These are phyloP conservation scores for Angomonas desouzai DNA, from an alignment of 208 protist species.

Conservation along the genomic window DNA sequence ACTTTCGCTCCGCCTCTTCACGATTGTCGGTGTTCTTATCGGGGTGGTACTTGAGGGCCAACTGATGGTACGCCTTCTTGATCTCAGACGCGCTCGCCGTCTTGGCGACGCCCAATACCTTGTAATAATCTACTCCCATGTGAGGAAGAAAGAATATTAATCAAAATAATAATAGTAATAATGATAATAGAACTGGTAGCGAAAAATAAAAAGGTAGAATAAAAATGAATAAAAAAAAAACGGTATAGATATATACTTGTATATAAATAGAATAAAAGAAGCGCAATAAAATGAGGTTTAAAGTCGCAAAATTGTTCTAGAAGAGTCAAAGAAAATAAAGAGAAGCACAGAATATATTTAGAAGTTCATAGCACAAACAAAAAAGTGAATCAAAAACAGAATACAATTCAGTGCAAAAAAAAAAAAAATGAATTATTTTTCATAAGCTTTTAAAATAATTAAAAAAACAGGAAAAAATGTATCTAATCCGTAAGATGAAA, in stretches of 20 bases:
- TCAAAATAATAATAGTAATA: neutral
- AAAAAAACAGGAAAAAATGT: too few species aligned
- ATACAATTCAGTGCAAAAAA: too few species aligned
- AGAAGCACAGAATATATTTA: neutral
- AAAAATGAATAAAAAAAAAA: slow-evolving; percentile 17
- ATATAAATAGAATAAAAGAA: too few species aligned
- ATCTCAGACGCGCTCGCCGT: slow-evolving; percentile 80
- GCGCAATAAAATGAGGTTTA: neutral
- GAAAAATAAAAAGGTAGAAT: slow-evolving; percentile 20
- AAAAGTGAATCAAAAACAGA: too few species aligned
- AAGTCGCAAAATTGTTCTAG: slow-evolving; percentile 22
- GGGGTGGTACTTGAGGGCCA: slow-evolving; percentile 91
- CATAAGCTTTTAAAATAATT: too few species aligned
- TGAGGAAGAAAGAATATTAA: neutral
- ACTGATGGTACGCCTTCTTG: slow-evolving; percentile 89
- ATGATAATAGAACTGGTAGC: slow-evolving; percentile 5
- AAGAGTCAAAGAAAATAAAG: neutral
- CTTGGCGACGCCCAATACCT: slow-evolving; percentile 63
- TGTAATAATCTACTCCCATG: slow-evolving; percentile 88
- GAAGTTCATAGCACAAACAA: too few species aligned
- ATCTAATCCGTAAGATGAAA: too few species aligned
- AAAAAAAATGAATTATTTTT: too few species aligned
- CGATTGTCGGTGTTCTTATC: slow-evolving; percentile 89
- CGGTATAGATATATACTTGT: neutral
- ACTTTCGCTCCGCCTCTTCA: slow-evolving; percentile 85